Conservation (phyloP, 805 yeast species). For the Barnettozyma populi region DNA sequence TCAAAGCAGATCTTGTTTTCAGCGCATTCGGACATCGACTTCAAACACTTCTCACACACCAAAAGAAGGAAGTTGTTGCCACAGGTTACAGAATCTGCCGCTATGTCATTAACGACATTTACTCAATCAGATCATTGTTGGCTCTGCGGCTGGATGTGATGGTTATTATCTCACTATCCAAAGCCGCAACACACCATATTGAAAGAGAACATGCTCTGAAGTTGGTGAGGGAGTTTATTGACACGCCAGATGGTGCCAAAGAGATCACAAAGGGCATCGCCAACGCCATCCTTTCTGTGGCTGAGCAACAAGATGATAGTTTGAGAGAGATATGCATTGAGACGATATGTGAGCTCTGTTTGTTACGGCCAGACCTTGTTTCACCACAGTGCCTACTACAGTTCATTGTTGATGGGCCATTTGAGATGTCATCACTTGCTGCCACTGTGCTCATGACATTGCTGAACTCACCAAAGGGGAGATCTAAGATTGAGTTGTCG, state of each 20-base stretch:
- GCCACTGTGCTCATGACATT: slow-evolving; percentile 46
- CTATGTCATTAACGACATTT: slow-evolving; percentile 49
- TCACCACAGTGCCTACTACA: slow-evolving; percentile 37
- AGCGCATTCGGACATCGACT: slow-evolving; percentile 52
- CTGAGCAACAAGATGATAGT: slow-evolving; percentile 49
- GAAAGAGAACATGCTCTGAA: slow-evolving; percentile 79
- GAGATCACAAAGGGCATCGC: slow-evolving; percentile 58
- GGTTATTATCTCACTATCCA: slow-evolving; percentile 58
- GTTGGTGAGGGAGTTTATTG: slow-evolving; percentile 57
- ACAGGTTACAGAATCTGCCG: slow-evolving; percentile 74
- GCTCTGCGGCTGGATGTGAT: slow-evolving; percentile 55
- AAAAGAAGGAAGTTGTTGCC: slow-evolving; percentile 57
- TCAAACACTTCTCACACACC: slow-evolving; percentile 53
- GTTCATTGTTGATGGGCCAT: slow-evolving; percentile 51
- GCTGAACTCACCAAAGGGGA: slow-evolving; percentile 51
- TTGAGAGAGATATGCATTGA: slow-evolving; percentile 47
- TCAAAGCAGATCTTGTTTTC: slow-evolving; percentile 60
- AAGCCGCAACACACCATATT: slow-evolving; percentile 44
- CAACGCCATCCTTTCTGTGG: slow-evolving; percentile 58
- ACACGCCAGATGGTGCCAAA: slow-evolving; percentile 45
- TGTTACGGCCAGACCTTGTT: slow-evolving; percentile 39
- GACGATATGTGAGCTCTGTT: slow-evolving; percentile 45
- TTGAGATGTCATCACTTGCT: slow-evolving; percentile 36
- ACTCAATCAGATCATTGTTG: slow-evolving; percentile 49
- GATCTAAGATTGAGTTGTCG: slow-evolving; percentile 49